Percentiles rank a stretch among this genome's conserved stretches.
These are phyloP conservation scores for Neocatenulostroma microsporum DNA, from an alignment of 2,329 filamentous ascomycete species.

Conservation along the genomic window DNA sequence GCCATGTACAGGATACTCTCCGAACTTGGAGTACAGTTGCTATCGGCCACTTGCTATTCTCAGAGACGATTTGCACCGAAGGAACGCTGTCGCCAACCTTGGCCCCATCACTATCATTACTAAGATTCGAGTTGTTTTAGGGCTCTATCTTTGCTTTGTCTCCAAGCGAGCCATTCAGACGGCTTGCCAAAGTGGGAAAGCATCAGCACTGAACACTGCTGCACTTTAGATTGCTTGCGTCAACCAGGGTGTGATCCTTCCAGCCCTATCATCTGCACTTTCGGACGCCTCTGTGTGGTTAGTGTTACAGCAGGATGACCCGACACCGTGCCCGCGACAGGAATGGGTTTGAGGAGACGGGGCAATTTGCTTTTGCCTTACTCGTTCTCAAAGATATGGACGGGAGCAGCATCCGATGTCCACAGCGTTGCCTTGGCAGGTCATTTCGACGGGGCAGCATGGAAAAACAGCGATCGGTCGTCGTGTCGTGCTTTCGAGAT, in stretches of 20 bases:
- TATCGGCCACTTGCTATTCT: no score
- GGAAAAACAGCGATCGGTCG: no score
- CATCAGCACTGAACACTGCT: slow-evolving; percentile 1
- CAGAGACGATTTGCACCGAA: no score
- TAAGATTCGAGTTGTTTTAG: no score
- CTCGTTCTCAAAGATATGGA: background rate
- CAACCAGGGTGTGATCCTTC: background rate
- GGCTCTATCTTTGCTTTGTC: no score
- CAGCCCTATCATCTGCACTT: background rate
- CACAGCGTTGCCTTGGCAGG: background rate
- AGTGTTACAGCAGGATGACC: background rate
- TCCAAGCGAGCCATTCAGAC: slow-evolving; percentile 2
- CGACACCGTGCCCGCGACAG: background rate
- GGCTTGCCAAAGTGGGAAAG: background rate
- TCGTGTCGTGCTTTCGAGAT: no score
- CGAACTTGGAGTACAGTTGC: no score
- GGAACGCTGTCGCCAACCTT: no score
- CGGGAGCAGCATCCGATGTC: background rate
- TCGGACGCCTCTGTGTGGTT: background rate
- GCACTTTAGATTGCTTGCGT: slow-evolving; percentile 2
- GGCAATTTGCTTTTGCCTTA: background rate
- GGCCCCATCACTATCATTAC: no score
- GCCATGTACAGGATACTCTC: no score
- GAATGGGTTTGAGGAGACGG: background rate
- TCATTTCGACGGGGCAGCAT: no score